phyloP scores from a whole-genome alignment of 768 basidiomycete genomes.

The Rhizopogon roseolus region DNA sequence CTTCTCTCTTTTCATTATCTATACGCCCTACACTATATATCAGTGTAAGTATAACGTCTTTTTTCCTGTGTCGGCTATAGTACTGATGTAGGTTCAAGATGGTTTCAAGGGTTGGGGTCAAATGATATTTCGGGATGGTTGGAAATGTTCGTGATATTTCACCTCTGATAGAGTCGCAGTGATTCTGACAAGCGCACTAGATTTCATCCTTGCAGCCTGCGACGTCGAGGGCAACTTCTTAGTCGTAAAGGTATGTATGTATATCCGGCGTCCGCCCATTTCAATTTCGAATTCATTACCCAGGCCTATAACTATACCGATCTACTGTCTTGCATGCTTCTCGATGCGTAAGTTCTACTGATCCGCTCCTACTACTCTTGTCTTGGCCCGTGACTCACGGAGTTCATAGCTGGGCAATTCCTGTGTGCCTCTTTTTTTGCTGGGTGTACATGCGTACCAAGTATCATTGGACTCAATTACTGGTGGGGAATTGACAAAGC shows the following conservation, averaged over 20 bases:
- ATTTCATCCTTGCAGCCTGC: constrained; percentile 70
- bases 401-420: constrained; percentile 73
- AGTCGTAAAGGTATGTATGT: constrained; percentile 64
- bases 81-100: constrained; percentile 37
- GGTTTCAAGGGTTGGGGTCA: constrained; percentile 83
- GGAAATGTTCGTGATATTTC: constrained; percentile 63
- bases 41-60: constrained; percentile 48
- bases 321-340: constrained; percentile 85
- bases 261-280: neutral
- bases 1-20: constrained; percentile 66
- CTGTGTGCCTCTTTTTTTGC: constrained; percentile 77
- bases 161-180: neutral
- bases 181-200: constrained; percentile 31
- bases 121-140: constrained; percentile 69
- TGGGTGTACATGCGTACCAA: constrained; percentile 78
- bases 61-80: neutral
- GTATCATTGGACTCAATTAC: constrained; percentile 81
- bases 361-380: neutral
- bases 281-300: neutral
- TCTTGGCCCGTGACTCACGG: neutral
- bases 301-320: constrained; percentile 85
- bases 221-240: constrained; percentile 90
- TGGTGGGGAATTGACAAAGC: constrained; percentile 40
- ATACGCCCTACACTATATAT: constrained; percentile 89
- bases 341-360: constrained; percentile 61